Percentiles rank a stretch among this genome's conserved stretches.
phyloP scores from a whole-genome alignment of 306 rosid species.

The Medicago truncatula region DNA sequence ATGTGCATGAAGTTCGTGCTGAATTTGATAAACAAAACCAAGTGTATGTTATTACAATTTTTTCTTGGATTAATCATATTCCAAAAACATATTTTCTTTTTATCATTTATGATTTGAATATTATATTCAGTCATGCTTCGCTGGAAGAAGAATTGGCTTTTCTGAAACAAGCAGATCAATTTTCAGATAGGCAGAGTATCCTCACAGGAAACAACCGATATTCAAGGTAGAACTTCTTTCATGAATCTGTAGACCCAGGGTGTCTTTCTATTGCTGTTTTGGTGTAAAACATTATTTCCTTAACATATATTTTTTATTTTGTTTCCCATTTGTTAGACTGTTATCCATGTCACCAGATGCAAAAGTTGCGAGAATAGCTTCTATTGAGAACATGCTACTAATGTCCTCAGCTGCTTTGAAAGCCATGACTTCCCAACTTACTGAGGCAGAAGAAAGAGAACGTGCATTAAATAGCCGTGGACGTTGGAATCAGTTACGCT shows the following conservation, averaged over 20 bases:
- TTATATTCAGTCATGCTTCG: slow-evolving; percentile 58
- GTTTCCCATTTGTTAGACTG: slow-evolving; percentile 52
- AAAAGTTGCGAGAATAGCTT: slow-evolving; percentile 69
- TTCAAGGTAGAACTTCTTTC: slow-evolving; percentile 51
- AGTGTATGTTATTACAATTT: slow-evolving; percentile 57
- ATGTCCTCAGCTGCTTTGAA: slow-evolving; percentile 69
- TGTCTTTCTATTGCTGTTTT: slow-evolving; percentile 35
- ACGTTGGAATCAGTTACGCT: slow-evolving; percentile 82
- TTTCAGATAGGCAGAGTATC: slow-evolving; percentile 53
- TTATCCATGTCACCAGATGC: slow-evolving; percentile 71
- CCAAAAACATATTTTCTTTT: slow-evolving; percentile 18
- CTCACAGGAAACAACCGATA: slow-evolving; percentile 54
- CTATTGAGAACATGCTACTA: slow-evolving; percentile 75
- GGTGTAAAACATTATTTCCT: slow-evolving; percentile 25
- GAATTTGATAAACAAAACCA: slow-evolving; percentile 72
- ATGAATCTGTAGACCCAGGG: slow-evolving; percentile 12
- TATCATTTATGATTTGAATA: slow-evolving; percentile 39
- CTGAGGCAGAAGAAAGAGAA: slow-evolving; percentile 78
- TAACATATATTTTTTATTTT: slow-evolving; percentile 30
- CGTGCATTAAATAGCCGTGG: slow-evolving; percentile 63
- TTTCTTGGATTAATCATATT: slow-evolving; percentile 13
- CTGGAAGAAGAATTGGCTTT: slow-evolving; percentile 70
- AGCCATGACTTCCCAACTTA: slow-evolving; percentile 79
- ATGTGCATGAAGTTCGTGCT: slow-evolving; percentile 77
- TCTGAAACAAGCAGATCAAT: slow-evolving; percentile 61